A percentile compares a stretch with the other conserved stretches of the same genome.
These are phyloP conservation scores for Harringtonia lauricola DNA, from an alignment of 2,329 filamentous ascomycete species.

Conservation along the genomic window DNA sequence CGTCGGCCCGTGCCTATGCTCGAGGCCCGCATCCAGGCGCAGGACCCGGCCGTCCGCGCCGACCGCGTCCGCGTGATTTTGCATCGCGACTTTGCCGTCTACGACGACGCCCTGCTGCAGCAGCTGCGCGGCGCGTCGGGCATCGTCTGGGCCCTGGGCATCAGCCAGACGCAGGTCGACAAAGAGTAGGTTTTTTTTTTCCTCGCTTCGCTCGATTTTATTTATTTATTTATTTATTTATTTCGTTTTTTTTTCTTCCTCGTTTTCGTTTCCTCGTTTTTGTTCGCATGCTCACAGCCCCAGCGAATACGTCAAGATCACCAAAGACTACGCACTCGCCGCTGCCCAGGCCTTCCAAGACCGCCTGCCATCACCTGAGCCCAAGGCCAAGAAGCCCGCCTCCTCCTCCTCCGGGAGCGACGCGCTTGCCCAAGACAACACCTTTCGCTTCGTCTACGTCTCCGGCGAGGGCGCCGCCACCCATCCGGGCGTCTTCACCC, in stretches of 20 bases:
- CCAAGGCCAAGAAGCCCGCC: background rate
- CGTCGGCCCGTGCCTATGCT: constrained; percentile 54
- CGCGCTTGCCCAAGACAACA: too few species aligned
- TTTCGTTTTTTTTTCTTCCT: background rate
- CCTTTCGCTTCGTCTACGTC: constrained; percentile 61
- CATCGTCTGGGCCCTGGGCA: constrained; percentile 65
- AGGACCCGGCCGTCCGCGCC: constrained; percentile 26
- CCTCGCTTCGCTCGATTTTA: background rate
- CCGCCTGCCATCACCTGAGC: constrained; percentile 30
- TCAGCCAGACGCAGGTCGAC: constrained; percentile 46
- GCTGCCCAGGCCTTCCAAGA: constrained; percentile 1
- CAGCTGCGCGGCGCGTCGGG: constrained; percentile 54
- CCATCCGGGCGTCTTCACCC: constrained; percentile 41
- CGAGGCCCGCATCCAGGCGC: constrained; percentile 28
- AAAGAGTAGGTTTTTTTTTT: constrained; percentile 36
- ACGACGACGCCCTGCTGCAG: constrained; percentile 43
- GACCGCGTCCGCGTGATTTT: constrained; percentile 41
- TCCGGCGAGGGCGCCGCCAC: constrained; percentile 54
- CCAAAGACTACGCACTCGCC: constrained; percentile 51
- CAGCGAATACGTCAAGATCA: constrained; percentile 56
- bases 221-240: background rate
- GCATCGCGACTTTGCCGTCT: constrained; percentile 55
- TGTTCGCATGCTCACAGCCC: background rate
- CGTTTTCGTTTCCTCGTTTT: background rate
- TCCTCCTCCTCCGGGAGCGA: constrained; percentile 14